phyloP scores from a whole-genome alignment of 345 rosid genomes.

The Balakata baccata region DNA sequence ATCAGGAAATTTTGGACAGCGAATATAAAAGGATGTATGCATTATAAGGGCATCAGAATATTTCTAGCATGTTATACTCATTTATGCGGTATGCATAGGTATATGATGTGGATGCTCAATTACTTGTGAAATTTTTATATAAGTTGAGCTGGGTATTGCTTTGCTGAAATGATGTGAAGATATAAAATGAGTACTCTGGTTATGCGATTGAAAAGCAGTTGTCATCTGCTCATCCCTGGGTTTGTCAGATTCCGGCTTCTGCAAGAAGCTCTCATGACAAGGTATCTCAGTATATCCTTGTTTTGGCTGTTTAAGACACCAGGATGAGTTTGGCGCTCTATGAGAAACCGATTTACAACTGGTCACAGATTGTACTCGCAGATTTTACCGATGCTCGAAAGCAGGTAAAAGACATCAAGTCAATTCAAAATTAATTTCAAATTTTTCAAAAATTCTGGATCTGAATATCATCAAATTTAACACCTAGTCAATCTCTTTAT shows the following conservation, averaged over 20 bases:
- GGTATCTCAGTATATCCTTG: not conserved
- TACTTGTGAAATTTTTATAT: not conserved
- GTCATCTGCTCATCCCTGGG: not conserved
- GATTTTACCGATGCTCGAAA: not conserved
- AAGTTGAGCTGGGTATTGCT: constrained; percentile 5
- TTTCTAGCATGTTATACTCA: not conserved
- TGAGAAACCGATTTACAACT: not conserved
- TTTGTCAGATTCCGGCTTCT: not conserved
- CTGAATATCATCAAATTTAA: no score
- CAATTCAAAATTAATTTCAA: no score
- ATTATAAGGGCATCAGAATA: constrained; percentile 32
- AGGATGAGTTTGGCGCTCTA: not conserved
- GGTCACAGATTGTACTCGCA: not conserved
- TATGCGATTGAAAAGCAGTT: constrained; percentile 9
- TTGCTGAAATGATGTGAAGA: not conserved
- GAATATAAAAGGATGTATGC: constrained; percentile 92
- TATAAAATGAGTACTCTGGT: not conserved
- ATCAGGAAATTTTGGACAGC: constrained; percentile 65
- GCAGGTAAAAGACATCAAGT: not conserved
- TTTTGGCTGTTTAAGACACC: not conserved
- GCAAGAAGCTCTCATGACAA: not conserved
- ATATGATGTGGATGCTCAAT: not conserved
- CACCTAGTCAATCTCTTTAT: no score
- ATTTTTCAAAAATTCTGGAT: no score
- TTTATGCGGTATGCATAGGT: not conserved